These are phyloP conservation scores for Sporothrix curviconia DNA, from an alignment of 2,329 filamentous ascomycete genomes.

Conservation along the genomic window DNA sequence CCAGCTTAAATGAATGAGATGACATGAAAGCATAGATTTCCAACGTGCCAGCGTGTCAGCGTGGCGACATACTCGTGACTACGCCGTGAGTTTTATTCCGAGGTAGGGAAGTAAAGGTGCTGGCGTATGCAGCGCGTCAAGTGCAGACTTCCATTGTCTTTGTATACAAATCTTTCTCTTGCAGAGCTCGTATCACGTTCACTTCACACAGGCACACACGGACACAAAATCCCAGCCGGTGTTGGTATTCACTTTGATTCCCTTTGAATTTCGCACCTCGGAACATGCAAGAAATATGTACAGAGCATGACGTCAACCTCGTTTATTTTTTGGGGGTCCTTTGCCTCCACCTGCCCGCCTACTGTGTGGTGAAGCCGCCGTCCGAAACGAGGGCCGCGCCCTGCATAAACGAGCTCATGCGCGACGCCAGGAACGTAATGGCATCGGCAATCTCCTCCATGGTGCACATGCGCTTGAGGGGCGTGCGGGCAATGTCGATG, in stretches of 20 bases:
- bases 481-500: constrained; percentile 37
- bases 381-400: constrained; percentile 42
- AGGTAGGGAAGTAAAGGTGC: too few species aligned
- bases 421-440: constrained; percentile 44
- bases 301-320: not conserved
- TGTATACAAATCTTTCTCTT: not conserved
- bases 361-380: constrained; percentile 33
- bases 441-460: constrained; percentile 49
- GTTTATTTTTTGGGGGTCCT: not conserved
- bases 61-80: not conserved
- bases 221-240: too few species aligned
- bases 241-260: not conserved
- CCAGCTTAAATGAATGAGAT: not conserved
- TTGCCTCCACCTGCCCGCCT: not conserved
- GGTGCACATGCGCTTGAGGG: constrained; percentile 39
- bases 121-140: too few species aligned
- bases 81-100: too few species aligned
- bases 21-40: not conserved
- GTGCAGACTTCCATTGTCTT: not conserved
- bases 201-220: too few species aligned
- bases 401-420: constrained; percentile 47
- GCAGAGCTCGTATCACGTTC: not conserved
- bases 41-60: not conserved
- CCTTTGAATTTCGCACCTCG: not conserved
- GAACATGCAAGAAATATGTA: not conserved